Conservation (phyloP, 331 rosid species). For the Cydonia oblonga region DNA sequence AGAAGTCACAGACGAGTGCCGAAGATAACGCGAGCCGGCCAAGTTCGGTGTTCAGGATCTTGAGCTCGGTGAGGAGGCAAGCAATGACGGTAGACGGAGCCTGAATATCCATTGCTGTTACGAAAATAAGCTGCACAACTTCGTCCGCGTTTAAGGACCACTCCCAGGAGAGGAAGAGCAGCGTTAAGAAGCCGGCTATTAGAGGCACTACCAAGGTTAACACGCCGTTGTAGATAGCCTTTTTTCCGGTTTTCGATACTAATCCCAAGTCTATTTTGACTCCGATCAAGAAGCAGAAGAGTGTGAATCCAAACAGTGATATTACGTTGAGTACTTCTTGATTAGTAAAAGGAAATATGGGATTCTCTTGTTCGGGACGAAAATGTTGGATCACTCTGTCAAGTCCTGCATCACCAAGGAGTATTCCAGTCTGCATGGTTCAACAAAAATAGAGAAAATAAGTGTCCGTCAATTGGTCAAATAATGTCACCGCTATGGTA, state of each 20-base stretch:
- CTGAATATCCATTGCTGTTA: not conserved
- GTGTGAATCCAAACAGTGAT: not conserved
- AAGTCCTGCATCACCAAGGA: constrained; percentile 1
- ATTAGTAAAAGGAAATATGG: constrained; percentile 1
- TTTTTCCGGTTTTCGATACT: not conserved
- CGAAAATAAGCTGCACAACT: not conserved
- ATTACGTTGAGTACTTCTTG: constrained; percentile 10
- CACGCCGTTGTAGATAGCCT: not conserved
- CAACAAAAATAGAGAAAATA: no score
- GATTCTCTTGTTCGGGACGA: no score
- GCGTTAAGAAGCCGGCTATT: not conserved
- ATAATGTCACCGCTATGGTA: no score
- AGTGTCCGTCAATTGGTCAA: no score
- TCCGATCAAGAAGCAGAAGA: constrained; percentile 14
- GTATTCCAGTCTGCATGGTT: constrained; percentile 7
- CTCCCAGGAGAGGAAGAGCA: not conserved
- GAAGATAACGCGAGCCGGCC: constrained; percentile 16
- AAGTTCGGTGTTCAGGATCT: constrained; percentile 12
- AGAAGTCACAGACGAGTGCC: constrained; percentile 3
- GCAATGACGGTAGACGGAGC: constrained; percentile 6
- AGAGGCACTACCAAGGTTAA: not conserved
- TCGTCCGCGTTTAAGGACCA: not conserved
- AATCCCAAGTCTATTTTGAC: constrained; percentile 17
- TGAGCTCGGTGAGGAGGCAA: constrained; percentile 7
- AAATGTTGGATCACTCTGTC: not conserved